These are phyloP conservation scores for Phytophthora nicotianae DNA, from an alignment of 352 stramenopile genomes.

Conservation along the genomic window DNA sequence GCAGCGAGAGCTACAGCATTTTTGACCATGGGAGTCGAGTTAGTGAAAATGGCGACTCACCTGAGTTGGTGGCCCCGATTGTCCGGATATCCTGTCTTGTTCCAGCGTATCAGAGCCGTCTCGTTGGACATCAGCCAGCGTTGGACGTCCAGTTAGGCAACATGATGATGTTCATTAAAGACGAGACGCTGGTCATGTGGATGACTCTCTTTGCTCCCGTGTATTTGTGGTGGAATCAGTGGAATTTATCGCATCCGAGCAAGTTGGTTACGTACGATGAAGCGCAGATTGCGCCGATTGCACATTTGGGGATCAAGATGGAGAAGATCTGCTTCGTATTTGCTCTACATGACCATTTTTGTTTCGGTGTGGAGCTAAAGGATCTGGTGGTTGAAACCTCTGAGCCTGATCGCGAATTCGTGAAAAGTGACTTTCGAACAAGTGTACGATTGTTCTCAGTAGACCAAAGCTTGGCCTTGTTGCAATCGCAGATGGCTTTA, in stretches of 20 bases:
- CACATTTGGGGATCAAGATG: slow-evolving; percentile 56
- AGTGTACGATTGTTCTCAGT: slow-evolving; percentile 48
- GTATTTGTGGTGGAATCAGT: slow-evolving; percentile 87
- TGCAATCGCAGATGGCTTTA: slow-evolving; percentile 38
- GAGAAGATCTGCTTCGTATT: slow-evolving; percentile 59
- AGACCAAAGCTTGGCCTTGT: slow-evolving; percentile 26
- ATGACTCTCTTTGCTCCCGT: slow-evolving; percentile 81
- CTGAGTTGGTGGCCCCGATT: slow-evolving; percentile 36
- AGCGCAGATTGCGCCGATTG: slow-evolving; percentile 67
- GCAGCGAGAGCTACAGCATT: slow-evolving; percentile 44
- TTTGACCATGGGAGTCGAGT: slow-evolving; percentile 33
- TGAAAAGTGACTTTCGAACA: slow-evolving; percentile 44
- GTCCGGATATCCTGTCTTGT: slow-evolving; percentile 66
- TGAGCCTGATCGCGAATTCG: slow-evolving; percentile 35
- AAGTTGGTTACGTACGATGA: slow-evolving; percentile 56
- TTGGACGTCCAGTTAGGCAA: slow-evolving; percentile 57
- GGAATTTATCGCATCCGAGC: slow-evolving; percentile 73
- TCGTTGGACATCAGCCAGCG: slow-evolving; percentile 75
- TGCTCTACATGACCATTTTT: slow-evolving; percentile 61
- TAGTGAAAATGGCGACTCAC: slow-evolving; percentile 3
- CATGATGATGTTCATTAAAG: slow-evolving; percentile 66
- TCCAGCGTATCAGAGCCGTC: slow-evolving; percentile 80
- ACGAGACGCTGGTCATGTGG: slow-evolving; percentile 79
- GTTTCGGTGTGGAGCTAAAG: slow-evolving; percentile 54
- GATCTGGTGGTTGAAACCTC: slow-evolving; percentile 41